Percentiles rank a stretch among this genome's conserved stretches.
Conservation (phyloP, 768 basidiomycete genomes). For the Naganishia vaughanmartiniae region DNA sequence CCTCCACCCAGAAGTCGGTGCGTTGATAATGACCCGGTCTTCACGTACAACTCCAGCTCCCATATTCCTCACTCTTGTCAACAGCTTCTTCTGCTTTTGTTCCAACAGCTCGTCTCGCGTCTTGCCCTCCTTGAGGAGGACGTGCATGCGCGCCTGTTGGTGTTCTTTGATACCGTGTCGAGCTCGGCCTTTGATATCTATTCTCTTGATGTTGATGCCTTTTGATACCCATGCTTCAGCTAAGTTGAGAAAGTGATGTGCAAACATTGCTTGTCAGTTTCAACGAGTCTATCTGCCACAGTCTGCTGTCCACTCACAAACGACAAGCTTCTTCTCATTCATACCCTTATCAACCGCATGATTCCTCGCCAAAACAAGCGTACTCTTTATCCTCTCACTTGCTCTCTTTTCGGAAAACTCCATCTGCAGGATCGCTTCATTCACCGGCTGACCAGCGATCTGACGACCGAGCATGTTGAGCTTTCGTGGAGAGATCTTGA, state of each 20-base stretch:
- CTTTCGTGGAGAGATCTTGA: conserved; percentile 86
- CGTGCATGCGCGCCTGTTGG: conserved; percentile 69
- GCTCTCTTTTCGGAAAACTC: conserved; percentile 91
- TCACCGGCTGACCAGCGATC: conserved; percentile 85
- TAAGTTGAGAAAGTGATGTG: conserved; percentile 49
- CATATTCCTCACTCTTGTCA: conserved; percentile 70
- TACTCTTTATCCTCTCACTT: conserved; percentile 78
- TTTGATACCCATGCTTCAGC: conserved; percentile 95
- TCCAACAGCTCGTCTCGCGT: conserved; percentile 66
- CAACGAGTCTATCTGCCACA: not conserved
- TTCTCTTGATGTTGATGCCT: conserved; percentile 64
- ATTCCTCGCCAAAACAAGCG: conserved; percentile 80
- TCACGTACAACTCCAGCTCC: conserved; percentile 71
- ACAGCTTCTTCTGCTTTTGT: conserved; percentile 63
- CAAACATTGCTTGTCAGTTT: not conserved
- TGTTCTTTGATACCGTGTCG: conserved; percentile 74
- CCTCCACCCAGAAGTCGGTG: conserved; percentile 39
- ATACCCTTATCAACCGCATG: conserved; percentile 81
- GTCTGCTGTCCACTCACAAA: conserved; percentile 61
- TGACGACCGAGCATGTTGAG: conserved; percentile 80
- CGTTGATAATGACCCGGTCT: conserved; percentile 56
- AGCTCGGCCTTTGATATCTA: conserved; percentile 81
- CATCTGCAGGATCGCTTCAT: conserved; percentile 95
- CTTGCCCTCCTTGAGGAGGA: conserved; percentile 77
- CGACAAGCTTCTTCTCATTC: conserved; percentile 67